phyloP scores from a whole-genome alignment of 805 yeast genomes.

The Candida ipomoeae region DNA sequence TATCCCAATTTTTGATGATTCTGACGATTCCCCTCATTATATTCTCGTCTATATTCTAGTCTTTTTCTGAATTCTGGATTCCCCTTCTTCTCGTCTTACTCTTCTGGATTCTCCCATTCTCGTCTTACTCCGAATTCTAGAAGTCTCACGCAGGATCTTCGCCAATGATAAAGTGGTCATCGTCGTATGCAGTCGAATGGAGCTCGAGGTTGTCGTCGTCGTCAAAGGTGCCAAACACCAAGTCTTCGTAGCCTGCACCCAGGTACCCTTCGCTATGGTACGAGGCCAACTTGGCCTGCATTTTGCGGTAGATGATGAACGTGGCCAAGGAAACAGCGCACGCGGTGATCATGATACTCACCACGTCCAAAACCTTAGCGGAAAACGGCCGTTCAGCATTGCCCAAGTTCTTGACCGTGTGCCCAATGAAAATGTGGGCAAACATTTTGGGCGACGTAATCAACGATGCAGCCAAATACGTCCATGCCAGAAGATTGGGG shows the following conservation, averaged over 20 bases:
- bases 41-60: too few species aligned
- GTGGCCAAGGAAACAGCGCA: slow-evolving; percentile 56
- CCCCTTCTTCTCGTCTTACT: too few species aligned
- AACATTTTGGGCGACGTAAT: slow-evolving; percentile 79
- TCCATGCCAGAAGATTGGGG: slow-evolving; percentile 61
- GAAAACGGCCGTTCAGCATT: slow-evolving; percentile 45
- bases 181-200: slow-evolving; percentile 35
- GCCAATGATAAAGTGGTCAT: slow-evolving; percentile 37
- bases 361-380: slow-evolving; percentile 56
- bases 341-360: slow-evolving; percentile 57
- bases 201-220: slow-evolving; percentile 37
- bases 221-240: slow-evolving; percentile 40
- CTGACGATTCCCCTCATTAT: too few species aligned
- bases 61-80: too few species aligned
- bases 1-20: too few species aligned
- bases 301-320: slow-evolving; percentile 58
- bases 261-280: slow-evolving; percentile 20
- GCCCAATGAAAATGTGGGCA: slow-evolving; percentile 75
- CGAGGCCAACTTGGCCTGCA: slow-evolving; percentile 35
- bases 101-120: too few species aligned
- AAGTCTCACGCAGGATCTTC: too few species aligned
- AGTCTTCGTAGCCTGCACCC: slow-evolving; percentile 24
- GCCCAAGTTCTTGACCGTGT: slow-evolving; percentile 66
- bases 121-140: too few species aligned
- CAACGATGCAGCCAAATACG: slow-evolving; percentile 66